Conservation (phyloP, 495 filamentous ascomycete species). For the Paragyromitra xinjiangensis region DNA sequence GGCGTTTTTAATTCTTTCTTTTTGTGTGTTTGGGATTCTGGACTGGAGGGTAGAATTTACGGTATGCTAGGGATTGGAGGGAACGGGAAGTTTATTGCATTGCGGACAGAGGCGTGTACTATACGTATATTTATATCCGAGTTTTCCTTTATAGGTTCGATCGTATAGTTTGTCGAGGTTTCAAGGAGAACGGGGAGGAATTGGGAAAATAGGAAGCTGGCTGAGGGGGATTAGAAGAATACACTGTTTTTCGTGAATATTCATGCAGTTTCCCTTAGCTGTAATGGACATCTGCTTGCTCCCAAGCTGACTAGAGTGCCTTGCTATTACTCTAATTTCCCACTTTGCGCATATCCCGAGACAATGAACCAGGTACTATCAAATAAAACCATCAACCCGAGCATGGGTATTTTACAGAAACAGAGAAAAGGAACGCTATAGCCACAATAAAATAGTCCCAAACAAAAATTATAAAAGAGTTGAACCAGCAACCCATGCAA, state of each 20-base stretch:
- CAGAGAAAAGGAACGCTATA: not conserved
- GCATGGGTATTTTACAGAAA: slow-evolving; percentile 6
- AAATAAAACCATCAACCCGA: slow-evolving; percentile 8
- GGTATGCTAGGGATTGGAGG: slow-evolving; percentile 9
- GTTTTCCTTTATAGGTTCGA: slow-evolving; percentile 3
- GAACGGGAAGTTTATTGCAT: slow-evolving; percentile 20
- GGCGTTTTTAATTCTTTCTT: slow-evolving; percentile 25
- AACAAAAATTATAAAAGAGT: slow-evolving; percentile 33
- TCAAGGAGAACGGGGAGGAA: not conserved
- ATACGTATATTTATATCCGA: slow-evolving; percentile 47
- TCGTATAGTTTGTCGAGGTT: not conserved
- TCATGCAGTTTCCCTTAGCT: not conserved
- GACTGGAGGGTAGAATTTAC: slow-evolving; percentile 15
- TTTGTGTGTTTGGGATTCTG: slow-evolving; percentile 2
- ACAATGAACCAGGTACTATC: slow-evolving; percentile 15
- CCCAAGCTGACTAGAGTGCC: not conserved
- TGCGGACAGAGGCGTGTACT: slow-evolving; percentile 26
- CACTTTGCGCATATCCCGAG: slow-evolving; percentile 5
- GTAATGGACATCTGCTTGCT: not conserved
- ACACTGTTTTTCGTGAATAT: not conserved
- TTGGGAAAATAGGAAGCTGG: not conserved
- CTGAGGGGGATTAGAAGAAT: not conserved
- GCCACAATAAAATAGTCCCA: not conserved
- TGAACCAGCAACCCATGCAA: slow-evolving; percentile 57
- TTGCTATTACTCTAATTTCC: slow-evolving; percentile 30